Percentiles rank a stretch among this genome's conserved stretches.
phyloP scores from a whole-genome alignment of 1,284 basidiomycete species.

The Leccinum subrobustum region DNA sequence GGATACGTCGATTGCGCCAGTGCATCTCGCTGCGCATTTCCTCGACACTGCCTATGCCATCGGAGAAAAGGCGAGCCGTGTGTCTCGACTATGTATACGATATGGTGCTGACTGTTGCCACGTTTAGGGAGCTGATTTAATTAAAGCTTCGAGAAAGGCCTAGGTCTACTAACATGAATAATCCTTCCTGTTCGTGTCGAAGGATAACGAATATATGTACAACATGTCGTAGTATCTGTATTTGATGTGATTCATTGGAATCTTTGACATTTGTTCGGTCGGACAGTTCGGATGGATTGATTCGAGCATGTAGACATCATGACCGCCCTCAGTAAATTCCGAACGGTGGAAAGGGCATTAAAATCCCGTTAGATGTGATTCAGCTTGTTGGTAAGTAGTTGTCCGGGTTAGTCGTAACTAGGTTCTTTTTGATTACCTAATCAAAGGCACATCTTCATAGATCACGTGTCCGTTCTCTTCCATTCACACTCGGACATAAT shows the following conservation, averaged over 20 bases:
- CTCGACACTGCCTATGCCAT: slow-evolving; percentile 22
- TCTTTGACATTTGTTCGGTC: not conserved
- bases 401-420: too few species aligned
- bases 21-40: slow-evolving; percentile 17
- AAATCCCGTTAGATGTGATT: not conserved
- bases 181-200: not conserved
- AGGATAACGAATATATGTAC: not conserved
- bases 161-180: not conserved
- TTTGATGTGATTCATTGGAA: not conserved
- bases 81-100: not conserved
- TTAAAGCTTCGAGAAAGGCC: slow-evolving; percentile 2
- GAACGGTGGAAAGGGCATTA: not conserved
- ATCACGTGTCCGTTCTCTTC: slow-evolving; percentile 1
- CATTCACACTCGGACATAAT: too few species aligned
- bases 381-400: not conserved
- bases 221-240: not conserved
- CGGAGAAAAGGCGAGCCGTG: slow-evolving; percentile 16
- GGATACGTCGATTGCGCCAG: slow-evolving; percentile 18
- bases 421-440: not conserved
- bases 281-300: not conserved
- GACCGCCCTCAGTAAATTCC: not conserved
- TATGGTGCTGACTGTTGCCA: not conserved
- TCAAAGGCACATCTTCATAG: not conserved
- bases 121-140: slow-evolving; percentile 14
- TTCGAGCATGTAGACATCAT: not conserved